Conservation (phyloP, 805 yeast genomes). For the Suhomyces canberraensis region DNA sequence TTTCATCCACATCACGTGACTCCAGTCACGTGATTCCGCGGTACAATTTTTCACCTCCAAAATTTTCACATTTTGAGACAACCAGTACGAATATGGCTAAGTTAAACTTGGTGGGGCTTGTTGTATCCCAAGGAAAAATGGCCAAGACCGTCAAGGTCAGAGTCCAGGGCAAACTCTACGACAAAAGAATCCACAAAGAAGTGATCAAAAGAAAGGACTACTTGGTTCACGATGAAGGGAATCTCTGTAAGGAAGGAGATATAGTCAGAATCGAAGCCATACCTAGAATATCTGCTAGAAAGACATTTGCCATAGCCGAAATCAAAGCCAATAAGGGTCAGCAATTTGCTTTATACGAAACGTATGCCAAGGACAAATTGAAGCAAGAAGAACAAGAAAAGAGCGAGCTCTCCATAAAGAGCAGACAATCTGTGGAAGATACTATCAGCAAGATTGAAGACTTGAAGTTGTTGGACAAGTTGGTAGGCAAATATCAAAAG, state of each 20-base stretch:
- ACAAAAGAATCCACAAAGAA: conserved; percentile 70
- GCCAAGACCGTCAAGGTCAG: conserved; percentile 91
- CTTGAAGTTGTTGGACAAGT: conserved; percentile 32
- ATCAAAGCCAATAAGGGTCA: conserved; percentile 87
- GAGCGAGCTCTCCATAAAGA: conserved; percentile 51
- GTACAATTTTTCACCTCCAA: neutral
- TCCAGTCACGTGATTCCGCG: neutral
- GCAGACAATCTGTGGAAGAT: conserved; percentile 27
- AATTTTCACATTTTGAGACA: neutral
- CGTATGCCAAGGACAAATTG: conserved; percentile 67
- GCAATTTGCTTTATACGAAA: conserved; percentile 78
- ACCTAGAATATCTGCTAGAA: conserved; percentile 78
- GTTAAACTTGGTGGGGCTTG: conserved; percentile 89
- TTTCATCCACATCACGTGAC: too few species aligned
- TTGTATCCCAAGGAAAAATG: conserved; percentile 95
- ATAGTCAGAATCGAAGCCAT: conserved; percentile 88
- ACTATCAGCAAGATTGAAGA: conserved; percentile 36
- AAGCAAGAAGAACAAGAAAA: conserved; percentile 60
- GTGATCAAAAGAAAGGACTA: conserved; percentile 76
- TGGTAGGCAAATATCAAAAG: conserved; percentile 23
- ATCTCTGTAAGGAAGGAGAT: conserved; percentile 91
- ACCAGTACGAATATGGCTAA: conserved; percentile 84
- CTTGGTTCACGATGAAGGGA: conserved; percentile 91
- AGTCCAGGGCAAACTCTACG: conserved; percentile 72
- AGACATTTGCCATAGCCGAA: conserved; percentile 89